A percentile compares a stretch with the other conserved stretches of the same genome.
Evolutionary conservation across 495 filamentous ascomycete genomes (phyloP).

Genomic region (Parmelia sp.): DNA sequence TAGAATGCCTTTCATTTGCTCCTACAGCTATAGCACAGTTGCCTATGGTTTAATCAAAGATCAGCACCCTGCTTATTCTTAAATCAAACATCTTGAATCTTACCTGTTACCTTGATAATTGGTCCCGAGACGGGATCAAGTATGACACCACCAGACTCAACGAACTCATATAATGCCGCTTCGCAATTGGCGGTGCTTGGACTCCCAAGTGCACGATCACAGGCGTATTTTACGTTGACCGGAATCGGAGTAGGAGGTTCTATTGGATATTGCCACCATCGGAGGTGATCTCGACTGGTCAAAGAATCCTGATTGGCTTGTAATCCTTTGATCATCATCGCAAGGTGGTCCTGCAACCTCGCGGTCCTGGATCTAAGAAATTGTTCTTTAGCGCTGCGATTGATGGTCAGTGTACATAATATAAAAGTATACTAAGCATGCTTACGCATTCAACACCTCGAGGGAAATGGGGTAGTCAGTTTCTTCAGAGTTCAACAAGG

Average conservation of each 20-base stretch:
- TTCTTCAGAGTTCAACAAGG: background rate
- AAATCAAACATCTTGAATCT: background rate
- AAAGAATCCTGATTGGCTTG: background rate
- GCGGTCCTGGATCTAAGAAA: background rate
- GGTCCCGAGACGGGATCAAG: slow-evolving; percentile 5
- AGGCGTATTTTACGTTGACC: slow-evolving; percentile 4
- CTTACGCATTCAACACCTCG: background rate
- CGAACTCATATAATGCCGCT: slow-evolving; percentile 7
- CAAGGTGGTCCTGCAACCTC: background rate
- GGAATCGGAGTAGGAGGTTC: slow-evolving; percentile 8
- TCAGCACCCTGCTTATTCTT: background rate
- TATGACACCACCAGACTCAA: background rate
- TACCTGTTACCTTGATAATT: background rate
- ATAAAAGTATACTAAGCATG: background rate
- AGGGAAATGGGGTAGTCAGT: background rate
- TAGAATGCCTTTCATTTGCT: slow-evolving; percentile 5
- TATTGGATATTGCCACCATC: slow-evolving; percentile 9
- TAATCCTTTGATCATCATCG: background rate
- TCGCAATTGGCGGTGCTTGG: slow-evolving; percentile 10
- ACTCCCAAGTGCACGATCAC: slow-evolving; percentile 3
- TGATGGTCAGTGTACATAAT: background rate
- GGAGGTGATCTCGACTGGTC: background rate
- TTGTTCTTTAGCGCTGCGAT: background rate
- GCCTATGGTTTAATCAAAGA: background rate
- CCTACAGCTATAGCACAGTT: slow-evolving; percentile 14